phyloP scores from a whole-genome alignment of 371 early-diverging fungal species.

The Sporodiniella umbellata region DNA sequence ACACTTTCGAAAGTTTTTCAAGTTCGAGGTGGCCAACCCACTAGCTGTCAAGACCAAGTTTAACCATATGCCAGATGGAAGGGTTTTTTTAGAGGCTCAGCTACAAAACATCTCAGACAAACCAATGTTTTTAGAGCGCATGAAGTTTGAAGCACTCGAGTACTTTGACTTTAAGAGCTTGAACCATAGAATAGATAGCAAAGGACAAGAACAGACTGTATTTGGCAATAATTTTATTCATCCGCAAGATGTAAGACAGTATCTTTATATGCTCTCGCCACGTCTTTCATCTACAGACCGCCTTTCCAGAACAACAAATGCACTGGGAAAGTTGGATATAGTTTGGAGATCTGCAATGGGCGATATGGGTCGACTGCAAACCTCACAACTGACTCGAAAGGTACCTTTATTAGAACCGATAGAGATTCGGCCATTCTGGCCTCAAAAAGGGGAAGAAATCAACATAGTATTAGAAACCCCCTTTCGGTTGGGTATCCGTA shows the following conservation, averaged over 20 bases:
- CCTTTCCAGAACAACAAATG: slow-evolving; percentile 70
- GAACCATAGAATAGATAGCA: slow-evolving; percentile 40
- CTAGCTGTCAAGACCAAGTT: slow-evolving; percentile 95
- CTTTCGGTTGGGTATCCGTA: slow-evolving; percentile 58
- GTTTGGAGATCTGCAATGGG: slow-evolving; percentile 89
- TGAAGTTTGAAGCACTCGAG: slow-evolving; percentile 81
- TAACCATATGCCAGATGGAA: slow-evolving; percentile 70
- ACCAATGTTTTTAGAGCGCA: slow-evolving; percentile 83
- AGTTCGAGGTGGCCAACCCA: slow-evolving; percentile 94
- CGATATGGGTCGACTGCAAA: slow-evolving; percentile 87
- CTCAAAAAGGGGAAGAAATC: slow-evolving; percentile 24
- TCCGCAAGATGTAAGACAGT: slow-evolving; percentile 85
- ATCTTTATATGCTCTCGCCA: slow-evolving; percentile 82
- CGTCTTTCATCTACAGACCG: slow-evolving; percentile 53
- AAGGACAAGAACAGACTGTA: slow-evolving; percentile 25
- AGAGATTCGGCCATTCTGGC: slow-evolving; percentile 62
- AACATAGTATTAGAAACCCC: slow-evolving; percentile 59
- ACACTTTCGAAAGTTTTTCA: slow-evolving; percentile 87
- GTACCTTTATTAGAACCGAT: slow-evolving; percentile 74
- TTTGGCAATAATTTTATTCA: slow-evolving; percentile 65
- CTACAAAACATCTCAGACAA: slow-evolving; percentile 82
- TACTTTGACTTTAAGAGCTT: slow-evolving; percentile 70
- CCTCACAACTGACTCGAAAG: slow-evolving; percentile 88
- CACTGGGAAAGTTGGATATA: slow-evolving; percentile 92
- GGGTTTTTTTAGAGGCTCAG: slow-evolving; percentile 89